phyloP scores from a whole-genome alignment of 805 yeast genomes.

The Teunomyces atbi region DNA sequence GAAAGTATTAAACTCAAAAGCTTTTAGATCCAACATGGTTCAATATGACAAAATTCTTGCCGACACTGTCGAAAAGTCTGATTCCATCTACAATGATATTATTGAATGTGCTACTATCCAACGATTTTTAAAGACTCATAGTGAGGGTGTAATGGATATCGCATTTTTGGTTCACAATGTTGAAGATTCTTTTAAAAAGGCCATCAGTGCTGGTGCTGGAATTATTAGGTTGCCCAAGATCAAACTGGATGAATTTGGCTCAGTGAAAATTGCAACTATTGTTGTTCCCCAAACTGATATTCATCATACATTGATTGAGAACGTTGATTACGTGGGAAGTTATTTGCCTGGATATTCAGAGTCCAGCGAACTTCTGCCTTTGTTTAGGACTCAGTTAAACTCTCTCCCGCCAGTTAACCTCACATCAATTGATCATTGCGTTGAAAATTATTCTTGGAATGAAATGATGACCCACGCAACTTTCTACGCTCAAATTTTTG shows the following conservation, averaged over 20 bases:
- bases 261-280: slow-evolving; percentile 49
- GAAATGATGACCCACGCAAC: slow-evolving; percentile 57
- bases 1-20: slow-evolving; percentile 12
- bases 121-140: slow-evolving; percentile 47
- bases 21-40: slow-evolving; percentile 9
- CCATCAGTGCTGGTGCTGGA: slow-evolving; percentile 54
- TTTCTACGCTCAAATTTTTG: slow-evolving; percentile 61
- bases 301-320: slow-evolving; percentile 65
- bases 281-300: slow-evolving; percentile 54
- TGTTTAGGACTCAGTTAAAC: slow-evolving; percentile 4
- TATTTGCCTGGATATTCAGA: slow-evolving; percentile 52
- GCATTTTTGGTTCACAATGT: slow-evolving; percentile 61
- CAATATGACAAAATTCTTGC: slow-evolving; percentile 11
- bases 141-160: slow-evolving; percentile 80
- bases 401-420: slow-evolving; percentile 38
- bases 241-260: slow-evolving; percentile 48
- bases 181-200: slow-evolving; percentile 41
- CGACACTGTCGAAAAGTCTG: slow-evolving; percentile 16
- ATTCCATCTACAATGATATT: slow-evolving; percentile 16
- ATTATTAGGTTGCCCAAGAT: slow-evolving; percentile 25
- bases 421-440: slow-evolving; percentile 68
- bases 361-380: slow-evolving; percentile 8
- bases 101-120: slow-evolving; percentile 18
- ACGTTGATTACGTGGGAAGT: slow-evolving; percentile 35
- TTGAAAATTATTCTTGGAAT: slow-evolving; percentile 74